Base-by-base conservation (phyloP, 805 yeast species). In the Saccharomyces mikatae region DNA sequence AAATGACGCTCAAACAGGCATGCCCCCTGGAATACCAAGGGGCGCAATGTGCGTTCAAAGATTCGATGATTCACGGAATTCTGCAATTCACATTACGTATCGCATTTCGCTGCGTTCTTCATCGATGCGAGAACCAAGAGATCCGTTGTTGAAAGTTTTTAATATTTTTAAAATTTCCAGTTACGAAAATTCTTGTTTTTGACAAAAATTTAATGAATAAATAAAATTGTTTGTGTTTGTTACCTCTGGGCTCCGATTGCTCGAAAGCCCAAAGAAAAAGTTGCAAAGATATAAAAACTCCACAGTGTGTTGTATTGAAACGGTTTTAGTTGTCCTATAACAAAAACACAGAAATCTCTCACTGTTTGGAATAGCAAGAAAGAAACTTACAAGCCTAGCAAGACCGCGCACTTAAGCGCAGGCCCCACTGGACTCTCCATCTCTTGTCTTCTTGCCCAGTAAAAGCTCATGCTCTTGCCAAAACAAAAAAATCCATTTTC, bases 1-100 rank as follows among this genome's bases (percentile, higher is more conserved):
- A 66, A 68, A 68, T 67, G 72, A 69, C 74, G 72, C 75, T 69
- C 74, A 67, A 67, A 69, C 72, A 70, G 73, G 71, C 65, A 67
- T 69, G 66, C 72, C 70, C 69, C 62, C 61, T 60, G 72, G 71
- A 68, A 64, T 69, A 67, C 73, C 74, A 65, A 58, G 67, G 68
- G 71, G 75, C 68, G 75, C 76, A 72, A 73, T 72, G 75, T 72
- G 76, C 74, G 76, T 73, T 73, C 75, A 71, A 73, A 72, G 70
- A 71, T 71, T 72, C 74, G 72, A 71, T 73, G 76, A 72, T 70
- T 70, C 74, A 70, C 74, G 70, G 69, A 68, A 57, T 57, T 61
- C 64, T 61, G 64, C 64, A 61, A 61, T 61, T 61, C 75, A 71
- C 74, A 70, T 59, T 66, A 71, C 74, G 64, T 71, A 70, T 71